A percentile compares a stretch with the other conserved stretches of the same genome.
phyloP scores from a whole-genome alignment of 192 early-diverging fungal species.

The Oehlia diaphana region DNA sequence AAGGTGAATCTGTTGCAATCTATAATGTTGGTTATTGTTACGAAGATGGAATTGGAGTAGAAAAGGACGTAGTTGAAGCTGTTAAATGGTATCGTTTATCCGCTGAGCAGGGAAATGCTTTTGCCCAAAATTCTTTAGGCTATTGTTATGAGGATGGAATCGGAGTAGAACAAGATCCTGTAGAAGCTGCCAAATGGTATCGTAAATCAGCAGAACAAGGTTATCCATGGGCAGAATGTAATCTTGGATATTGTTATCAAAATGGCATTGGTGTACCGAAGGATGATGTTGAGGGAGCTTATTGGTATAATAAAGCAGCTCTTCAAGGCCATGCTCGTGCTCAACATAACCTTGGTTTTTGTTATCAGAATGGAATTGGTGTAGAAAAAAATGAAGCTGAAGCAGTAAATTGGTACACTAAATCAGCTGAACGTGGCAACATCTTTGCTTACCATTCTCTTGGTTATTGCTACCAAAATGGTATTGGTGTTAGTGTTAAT shows the following conservation, averaged over 20 bases:
- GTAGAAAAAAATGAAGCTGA: slow-evolving; percentile 53
- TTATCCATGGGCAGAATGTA: slow-evolving; percentile 70
- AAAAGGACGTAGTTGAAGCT: slow-evolving; percentile 50
- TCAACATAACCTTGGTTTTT: slow-evolving; percentile 75
- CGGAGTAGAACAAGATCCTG: slow-evolving; percentile 58
- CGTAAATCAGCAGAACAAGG: slow-evolving; percentile 57
- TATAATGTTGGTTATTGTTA: slow-evolving; percentile 69
- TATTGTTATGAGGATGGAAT: slow-evolving; percentile 84
- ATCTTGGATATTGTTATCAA: slow-evolving; percentile 77
- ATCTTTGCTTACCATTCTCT: slow-evolving; percentile 60
- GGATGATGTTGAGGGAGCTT: slow-evolving; percentile 53
- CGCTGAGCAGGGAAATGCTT: slow-evolving; percentile 76
- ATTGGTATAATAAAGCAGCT: slow-evolving; percentile 70
- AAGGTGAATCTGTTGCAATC: slow-evolving; percentile 62
- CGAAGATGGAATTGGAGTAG: slow-evolving; percentile 62
- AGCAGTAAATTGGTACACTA: slow-evolving; percentile 58
- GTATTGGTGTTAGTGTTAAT: slow-evolving; percentile 56
- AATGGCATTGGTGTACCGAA: slow-evolving; percentile 61
- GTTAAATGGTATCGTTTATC: slow-evolving; percentile 67
- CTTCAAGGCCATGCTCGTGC: slow-evolving; percentile 64
- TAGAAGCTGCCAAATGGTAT: slow-evolving; percentile 63
- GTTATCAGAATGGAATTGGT: slow-evolving; percentile 85
- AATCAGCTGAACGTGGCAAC: slow-evolving; percentile 57
- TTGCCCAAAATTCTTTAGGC: slow-evolving; percentile 84
- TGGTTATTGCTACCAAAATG: slow-evolving; percentile 65